Evolutionary conservation across 2,329 filamentous ascomycete genomes (phyloP), one percentile per base, ranked within the genome.

Genomic region (Aspergillus ochraceoroseus): DNA sequence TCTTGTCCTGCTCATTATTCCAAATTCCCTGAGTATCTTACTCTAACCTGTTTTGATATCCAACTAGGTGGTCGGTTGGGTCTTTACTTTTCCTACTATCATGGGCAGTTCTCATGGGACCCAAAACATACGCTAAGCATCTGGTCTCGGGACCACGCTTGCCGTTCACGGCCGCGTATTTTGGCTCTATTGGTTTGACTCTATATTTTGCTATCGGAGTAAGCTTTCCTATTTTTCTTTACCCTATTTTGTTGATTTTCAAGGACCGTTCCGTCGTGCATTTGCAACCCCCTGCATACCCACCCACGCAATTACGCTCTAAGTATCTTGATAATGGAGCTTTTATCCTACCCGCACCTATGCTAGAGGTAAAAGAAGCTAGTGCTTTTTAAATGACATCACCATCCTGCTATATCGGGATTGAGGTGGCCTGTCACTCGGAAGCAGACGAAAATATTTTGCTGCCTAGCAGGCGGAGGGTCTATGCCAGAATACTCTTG

Each of bases 21-120:
- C 25, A 18, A 36, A 27, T 33, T 29, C 20, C 25, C 27, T 36
- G 40, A 57, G 47, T 52, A 47, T 49, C 59, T 63, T 32, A 42
- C 29, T 7, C 41, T 56, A 61, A 45, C 45, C 26, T 32, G 49
- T 43, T 52, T 49, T 18, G 17, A 23, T n/a, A 32, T 47, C 34
- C 52, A 57, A 53, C 54, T 58, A 96, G 92, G 73, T 98, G 92
- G 92, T 87, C 90, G 34, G 81, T 95, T 63, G 92, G 89, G 40
- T 95, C 90, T 33, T 62, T 85, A 33, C 76, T 98, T 52, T 96
- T 96, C 72, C 76, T 96, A 56, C 78, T 80, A 54, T 95, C 89
- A 54, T 98, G 92, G 77, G 88, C 87, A 17, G 87, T 90, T 53
- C 78, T 96, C 70, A 94, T 95, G 86, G 92, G 92, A 40, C 89